These are phyloP conservation scores for Drechslerella dactyloides DNA, from an alignment of 2,329 filamentous ascomycete genomes.

Conservation along the genomic window DNA sequence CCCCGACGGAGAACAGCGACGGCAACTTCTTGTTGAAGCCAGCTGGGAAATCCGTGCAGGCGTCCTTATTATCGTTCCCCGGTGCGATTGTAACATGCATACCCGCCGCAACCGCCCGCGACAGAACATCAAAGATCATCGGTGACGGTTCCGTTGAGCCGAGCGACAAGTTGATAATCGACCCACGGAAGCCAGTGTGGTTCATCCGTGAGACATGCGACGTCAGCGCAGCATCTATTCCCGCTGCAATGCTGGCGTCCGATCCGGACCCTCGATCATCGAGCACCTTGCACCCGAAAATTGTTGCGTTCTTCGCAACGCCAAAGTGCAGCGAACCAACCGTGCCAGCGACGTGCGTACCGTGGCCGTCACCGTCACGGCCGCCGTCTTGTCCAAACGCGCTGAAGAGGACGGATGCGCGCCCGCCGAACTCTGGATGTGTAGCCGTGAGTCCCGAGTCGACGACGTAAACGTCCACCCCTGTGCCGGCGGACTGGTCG, in stretches of 20 bases:
- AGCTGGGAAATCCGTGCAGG: constrained; percentile 56
- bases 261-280: constrained; percentile 56
- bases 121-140: constrained; percentile 63
- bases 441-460: constrained; percentile 59
- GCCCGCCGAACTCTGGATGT: constrained; percentile 54
- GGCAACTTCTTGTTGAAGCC: constrained; percentile 57
- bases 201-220: constrained; percentile 60
- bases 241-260: constrained; percentile 58
- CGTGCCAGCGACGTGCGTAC: constrained; percentile 56
- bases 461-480: constrained; percentile 62
- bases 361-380: constrained; percentile 60
- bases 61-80: constrained; percentile 57
- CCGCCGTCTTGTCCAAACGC: constrained; percentile 60
- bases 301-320: constrained; percentile 60
- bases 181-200: constrained; percentile 55
- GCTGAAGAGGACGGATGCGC: constrained; percentile 52
- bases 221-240: constrained; percentile 59
- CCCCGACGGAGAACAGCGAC: constrained; percentile 59
- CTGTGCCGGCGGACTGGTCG: constrained; percentile 56
- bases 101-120: constrained; percentile 59
- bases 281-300: constrained; percentile 62
- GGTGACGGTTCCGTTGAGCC: constrained; percentile 60
- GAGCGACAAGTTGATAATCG: constrained; percentile 66
- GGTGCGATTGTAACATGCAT: constrained; percentile 59
- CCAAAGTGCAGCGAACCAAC: constrained; percentile 57